Evolutionary conservation across 352 stramenopile species (phyloP), one percentile per base, ranked within the genome.

Genomic region (Globisporangium acanthophoron): DNA sequence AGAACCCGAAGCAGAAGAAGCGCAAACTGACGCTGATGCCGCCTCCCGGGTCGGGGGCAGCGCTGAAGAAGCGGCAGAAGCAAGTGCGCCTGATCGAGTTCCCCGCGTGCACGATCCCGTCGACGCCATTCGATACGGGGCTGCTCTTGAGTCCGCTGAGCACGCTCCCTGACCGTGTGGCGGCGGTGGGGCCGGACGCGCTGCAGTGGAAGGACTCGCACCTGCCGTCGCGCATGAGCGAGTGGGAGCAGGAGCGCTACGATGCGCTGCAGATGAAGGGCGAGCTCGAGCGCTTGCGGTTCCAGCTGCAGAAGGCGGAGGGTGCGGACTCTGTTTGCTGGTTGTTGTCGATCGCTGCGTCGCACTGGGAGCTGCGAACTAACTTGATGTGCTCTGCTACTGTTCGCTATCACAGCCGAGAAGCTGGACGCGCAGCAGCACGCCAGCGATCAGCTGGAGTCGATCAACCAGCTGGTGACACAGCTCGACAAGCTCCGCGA

Each of bases 161-260:
- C 31, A 73, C 80, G 41, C 60, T 92, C 0, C 78, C 83, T 4
- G 83, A 88, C 27, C 70, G 70, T 52, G 77, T 89, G n/a, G 77
- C 78, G 39, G 83, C 80, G 1, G 69, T 88, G n/a, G 78, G 73
- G 8, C 77, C 79, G 4, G 65, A 65, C 59, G 74, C 77, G n/a
- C 56, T 89, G 39, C 83, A 92, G 54, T 92, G 83, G 83, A 71
- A 91, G 56, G 71, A 70, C 29, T 81, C 77, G 20, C 86, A 86
- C 62, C 45, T 90, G 46, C 83, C 83, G 24, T 71, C 76, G 55
- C 78, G 85, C 39, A 87, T 92, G 75, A 61, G 69, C 27, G 80
- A 92, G 27, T 91, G 80, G 83, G 83, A 92, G 59, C 61, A 88
- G 57, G 83, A 92, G 21, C 78, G 83, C 15, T 83, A 85, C 56